phyloP scores from a whole-genome alignment of 2,329 filamentous ascomycete species.

The Cordyceps fumosorosea region DNA sequence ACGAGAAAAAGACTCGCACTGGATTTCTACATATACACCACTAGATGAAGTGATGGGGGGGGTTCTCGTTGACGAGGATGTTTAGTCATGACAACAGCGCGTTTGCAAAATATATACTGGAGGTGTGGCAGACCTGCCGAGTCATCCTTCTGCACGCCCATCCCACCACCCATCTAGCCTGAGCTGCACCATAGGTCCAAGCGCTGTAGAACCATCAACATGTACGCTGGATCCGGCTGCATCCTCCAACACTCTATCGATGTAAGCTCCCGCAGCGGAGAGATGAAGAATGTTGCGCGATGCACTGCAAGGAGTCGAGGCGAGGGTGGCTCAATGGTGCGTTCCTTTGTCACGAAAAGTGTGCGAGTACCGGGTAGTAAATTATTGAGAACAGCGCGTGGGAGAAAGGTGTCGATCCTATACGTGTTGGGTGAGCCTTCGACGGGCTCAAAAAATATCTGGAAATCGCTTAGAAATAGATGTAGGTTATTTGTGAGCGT shows the following conservation, averaged over 20 bases:
- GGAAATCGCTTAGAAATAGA: conserved; percentile 18
- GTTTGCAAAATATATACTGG: background rate
- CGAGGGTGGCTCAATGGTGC: conserved; percentile 26
- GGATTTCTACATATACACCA: no score
- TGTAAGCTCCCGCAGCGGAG: conserved; percentile 25
- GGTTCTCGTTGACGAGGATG: background rate
- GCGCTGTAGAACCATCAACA: conserved; percentile 2
- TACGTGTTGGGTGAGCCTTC: conserved; percentile 16
- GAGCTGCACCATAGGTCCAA: conserved; percentile 1
- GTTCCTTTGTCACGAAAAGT: conserved; percentile 21
- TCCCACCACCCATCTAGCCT: conserved; percentile 2
- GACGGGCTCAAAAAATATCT: conserved; percentile 18
- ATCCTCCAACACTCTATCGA: conserved; percentile 47
- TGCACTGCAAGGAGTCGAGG: conserved; percentile 27
- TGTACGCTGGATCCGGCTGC: background rate
- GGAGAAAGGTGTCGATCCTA: conserved; percentile 18
- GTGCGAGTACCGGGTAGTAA: conserved; percentile 24
- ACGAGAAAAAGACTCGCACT: no score
- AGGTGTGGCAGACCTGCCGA: background rate
- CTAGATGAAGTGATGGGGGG: no score
- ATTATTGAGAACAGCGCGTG: background rate
- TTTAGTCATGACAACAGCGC: background rate
- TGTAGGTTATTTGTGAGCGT: conserved; percentile 18
- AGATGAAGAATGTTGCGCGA: conserved; percentile 27
- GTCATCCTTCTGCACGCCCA: background rate